phyloP scores from a whole-genome alignment of 2,329 filamentous ascomycete species.

The Trichoderma polysporum region DNA sequence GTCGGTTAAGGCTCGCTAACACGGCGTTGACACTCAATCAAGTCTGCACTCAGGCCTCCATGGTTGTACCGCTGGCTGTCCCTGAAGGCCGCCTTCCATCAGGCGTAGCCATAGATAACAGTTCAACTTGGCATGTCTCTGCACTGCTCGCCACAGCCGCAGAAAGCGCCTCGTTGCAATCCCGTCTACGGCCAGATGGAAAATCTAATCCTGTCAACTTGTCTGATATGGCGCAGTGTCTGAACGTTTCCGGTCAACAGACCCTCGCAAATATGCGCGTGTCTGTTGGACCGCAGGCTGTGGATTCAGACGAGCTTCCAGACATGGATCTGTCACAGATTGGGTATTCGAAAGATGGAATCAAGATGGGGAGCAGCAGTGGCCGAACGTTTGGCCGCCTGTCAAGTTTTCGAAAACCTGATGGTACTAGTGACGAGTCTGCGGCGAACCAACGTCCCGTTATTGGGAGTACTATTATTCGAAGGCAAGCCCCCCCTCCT shows the following conservation, averaged over 20 bases:
- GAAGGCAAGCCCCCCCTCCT: slow-evolving; percentile 27
- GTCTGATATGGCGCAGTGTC: slow-evolving; percentile 60
- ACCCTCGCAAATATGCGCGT: slow-evolving; percentile 74
- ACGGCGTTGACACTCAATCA: slow-evolving; percentile 69
- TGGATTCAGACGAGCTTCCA: slow-evolving; percentile 32
- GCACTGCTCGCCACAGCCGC: slow-evolving; percentile 73
- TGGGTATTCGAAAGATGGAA: slow-evolving; percentile 20
- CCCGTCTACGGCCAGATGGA: slow-evolving; percentile 58
- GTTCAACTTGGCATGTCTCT: slow-evolving; percentile 76
- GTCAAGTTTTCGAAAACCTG: slow-evolving; percentile 27
- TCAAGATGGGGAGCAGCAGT: background rate
- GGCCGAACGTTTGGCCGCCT: slow-evolving; percentile 34
- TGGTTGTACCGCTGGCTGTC: slow-evolving; percentile 73
- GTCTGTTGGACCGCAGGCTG: slow-evolving; percentile 47
- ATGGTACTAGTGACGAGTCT: slow-evolving; percentile 13
- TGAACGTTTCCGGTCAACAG: slow-evolving; percentile 77
- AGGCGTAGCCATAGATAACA: slow-evolving; percentile 59
- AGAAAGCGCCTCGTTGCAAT: slow-evolving; percentile 76
- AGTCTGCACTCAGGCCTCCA: slow-evolving; percentile 68
- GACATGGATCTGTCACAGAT: slow-evolving; percentile 36
- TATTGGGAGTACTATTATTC: slow-evolving; percentile 31
- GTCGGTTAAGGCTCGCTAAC: slow-evolving; percentile 64
- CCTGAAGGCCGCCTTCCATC: slow-evolving; percentile 56
- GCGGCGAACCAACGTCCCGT: slow-evolving; percentile 24
- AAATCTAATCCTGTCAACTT: slow-evolving; percentile 49